phyloP scores from a whole-genome alignment of 306 rosid genomes.

The Inga laurina region DNA sequence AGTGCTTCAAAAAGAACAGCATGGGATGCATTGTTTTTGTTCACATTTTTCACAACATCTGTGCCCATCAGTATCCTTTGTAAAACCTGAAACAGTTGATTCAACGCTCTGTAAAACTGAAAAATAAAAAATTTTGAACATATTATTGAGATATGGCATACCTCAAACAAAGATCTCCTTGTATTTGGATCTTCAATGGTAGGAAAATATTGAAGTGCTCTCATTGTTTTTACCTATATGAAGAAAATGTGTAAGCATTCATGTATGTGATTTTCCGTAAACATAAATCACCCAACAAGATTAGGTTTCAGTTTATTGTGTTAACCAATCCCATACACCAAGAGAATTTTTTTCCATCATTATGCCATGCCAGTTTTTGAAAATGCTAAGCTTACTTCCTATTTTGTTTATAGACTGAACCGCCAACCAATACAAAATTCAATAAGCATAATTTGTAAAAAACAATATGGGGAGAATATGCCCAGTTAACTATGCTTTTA shows the following conservation, averaged over 20 bases:
- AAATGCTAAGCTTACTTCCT: not conserved
- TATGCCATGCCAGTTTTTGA: not conserved
- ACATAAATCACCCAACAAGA: constrained; percentile 10
- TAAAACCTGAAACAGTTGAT: constrained; percentile 72
- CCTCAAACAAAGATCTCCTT: constrained; percentile 97
- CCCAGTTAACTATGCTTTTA: not conserved
- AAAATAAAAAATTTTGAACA: not conserved
- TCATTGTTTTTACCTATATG: constrained; percentile 91
- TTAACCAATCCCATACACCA: not conserved
- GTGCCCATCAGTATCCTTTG: constrained; percentile 99
- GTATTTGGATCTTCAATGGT: constrained; percentile 97
- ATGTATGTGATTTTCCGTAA: not conserved
- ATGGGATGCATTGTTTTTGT: constrained; percentile 98
- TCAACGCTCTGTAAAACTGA: constrained; percentile 35
- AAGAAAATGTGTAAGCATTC: constrained; percentile 33
- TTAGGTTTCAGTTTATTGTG: not conserved
- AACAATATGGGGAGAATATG: constrained; percentile 4
- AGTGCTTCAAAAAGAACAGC: constrained; percentile 99
- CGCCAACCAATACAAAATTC: constrained; percentile 2
- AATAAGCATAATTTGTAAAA: not conserved
- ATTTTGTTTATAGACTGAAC: constrained; percentile 11
- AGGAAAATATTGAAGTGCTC: constrained; percentile 97
- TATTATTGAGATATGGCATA: constrained; percentile 37
- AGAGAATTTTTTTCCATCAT: not conserved
- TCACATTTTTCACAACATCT: constrained; percentile 98